Evolutionary conservation across 169 alveolate genomes (phyloP).

Genomic region (Plasmodium berghei): DNA sequence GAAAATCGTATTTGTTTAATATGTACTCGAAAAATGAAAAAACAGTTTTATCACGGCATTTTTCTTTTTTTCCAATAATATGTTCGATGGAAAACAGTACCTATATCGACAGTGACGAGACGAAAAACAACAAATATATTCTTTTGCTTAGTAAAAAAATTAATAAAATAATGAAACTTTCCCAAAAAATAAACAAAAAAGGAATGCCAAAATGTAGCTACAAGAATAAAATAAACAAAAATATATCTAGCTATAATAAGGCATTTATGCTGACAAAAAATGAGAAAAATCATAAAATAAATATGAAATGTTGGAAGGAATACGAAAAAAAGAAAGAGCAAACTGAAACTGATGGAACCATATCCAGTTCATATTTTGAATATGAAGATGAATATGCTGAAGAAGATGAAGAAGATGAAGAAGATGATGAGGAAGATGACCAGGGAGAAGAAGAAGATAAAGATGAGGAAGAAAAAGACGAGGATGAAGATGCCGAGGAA

Average conservation of each 20-base stretch:
- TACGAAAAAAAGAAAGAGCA: slow-evolving; percentile 20
- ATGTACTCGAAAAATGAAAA: neutral
- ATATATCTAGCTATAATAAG: neutral
- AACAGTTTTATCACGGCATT: too few relatives aligned
- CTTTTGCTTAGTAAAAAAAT: too few relatives aligned
- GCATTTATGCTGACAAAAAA: too few relatives aligned
- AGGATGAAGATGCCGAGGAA: slow-evolving; percentile 2
- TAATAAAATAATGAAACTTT: too few relatives aligned
- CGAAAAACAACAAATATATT: too few relatives aligned
- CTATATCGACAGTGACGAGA: too few relatives aligned
- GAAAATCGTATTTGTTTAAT: neutral
- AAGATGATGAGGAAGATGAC: neutral
- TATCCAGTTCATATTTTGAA: slow-evolving; percentile 25
- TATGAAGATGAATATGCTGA: slow-evolving; percentile 22
- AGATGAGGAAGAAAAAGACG: slow-evolving; percentile 9
- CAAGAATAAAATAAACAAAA: slow-evolving; percentile 5
- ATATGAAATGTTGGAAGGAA: slow-evolving; percentile 11
- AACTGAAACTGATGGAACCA: slow-evolving; percentile 2
- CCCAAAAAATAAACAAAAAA: too few relatives aligned
- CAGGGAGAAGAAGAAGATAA: neutral
- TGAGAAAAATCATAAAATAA: neutral
- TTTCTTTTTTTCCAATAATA: too few relatives aligned
- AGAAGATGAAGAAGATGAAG: slow-evolving; percentile 21
- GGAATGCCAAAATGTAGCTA: neutral
- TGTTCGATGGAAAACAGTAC: too few relatives aligned